Evolutionary conservation across 73 alveolate genomes (phyloP).

Genomic region (Paramecium tetraurelia): DNA sequence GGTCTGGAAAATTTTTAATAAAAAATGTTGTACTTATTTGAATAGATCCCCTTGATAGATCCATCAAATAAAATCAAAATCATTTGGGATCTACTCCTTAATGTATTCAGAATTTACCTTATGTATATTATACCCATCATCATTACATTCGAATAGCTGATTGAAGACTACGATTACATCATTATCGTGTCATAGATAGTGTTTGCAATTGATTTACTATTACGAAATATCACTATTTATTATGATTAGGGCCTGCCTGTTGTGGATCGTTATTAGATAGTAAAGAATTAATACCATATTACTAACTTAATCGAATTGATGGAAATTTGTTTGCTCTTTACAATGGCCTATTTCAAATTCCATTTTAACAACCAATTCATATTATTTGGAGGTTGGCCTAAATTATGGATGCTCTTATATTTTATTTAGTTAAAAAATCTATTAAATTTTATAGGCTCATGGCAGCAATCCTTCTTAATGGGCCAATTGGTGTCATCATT

Average conservation of each 20-base stretch:
- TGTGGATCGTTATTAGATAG: not conserved
- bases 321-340: not conserved
- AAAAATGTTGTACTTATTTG: conserved; percentile 6
- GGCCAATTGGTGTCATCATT: not conserved
- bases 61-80: conserved; percentile 9
- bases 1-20: not conserved
- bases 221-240: not conserved
- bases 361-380: not conserved
- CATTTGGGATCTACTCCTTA: conserved; percentile 16
- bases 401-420: not conserved
- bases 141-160: not conserved
- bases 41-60: not conserved
- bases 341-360: not conserved
- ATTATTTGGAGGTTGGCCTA: conserved; percentile 33
- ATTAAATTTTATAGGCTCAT: not conserved
- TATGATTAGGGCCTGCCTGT: conserved; percentile 39
- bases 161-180: not conserved
- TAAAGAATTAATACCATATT: not conserved
- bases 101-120: not conserved
- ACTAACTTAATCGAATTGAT: not conserved
- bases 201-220: not conserved
- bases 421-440: not conserved
- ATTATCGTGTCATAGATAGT: not conserved
- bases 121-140: not conserved
- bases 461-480: not conserved